Percentiles rank a stretch among this genome's conserved stretches.
phyloP scores from a whole-genome alignment of 257 asterid species.

The Nicotiana undulata region DNA sequence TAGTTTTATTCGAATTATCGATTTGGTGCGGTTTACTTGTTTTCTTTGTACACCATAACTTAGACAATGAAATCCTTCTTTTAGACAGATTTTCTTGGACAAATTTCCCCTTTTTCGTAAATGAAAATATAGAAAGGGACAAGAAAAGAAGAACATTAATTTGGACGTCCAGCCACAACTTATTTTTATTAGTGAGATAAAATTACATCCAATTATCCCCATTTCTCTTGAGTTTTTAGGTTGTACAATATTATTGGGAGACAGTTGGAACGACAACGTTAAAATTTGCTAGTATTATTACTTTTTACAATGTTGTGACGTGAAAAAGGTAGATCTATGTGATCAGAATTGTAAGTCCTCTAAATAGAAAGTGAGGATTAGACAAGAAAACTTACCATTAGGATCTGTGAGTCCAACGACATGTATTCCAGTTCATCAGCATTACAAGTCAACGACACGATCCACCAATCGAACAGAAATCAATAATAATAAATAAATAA shows the following conservation, averaged over 20 bases:
- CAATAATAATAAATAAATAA: neutral
- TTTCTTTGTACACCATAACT: too few relatives aligned
- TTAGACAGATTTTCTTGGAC: too few relatives aligned
- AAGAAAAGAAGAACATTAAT: too few relatives aligned
- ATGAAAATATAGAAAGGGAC: too few relatives aligned
- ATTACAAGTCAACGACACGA: neutral
- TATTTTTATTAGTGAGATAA: neutral
- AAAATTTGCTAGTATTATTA: neutral
- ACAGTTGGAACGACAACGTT: neutral
- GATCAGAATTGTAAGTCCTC: neutral
- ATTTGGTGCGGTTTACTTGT: too few relatives aligned
- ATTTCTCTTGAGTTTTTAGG: neutral
- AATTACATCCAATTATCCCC: neutral
- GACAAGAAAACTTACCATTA: slow-evolving; percentile 37
- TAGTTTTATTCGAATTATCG: too few relatives aligned
- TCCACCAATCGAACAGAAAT: neutral
- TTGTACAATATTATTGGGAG: neutral
- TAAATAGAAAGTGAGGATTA: neutral
- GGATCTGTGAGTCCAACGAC: slow-evolving; percentile 38
- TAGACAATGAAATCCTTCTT: too few relatives aligned
- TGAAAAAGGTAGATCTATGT: neutral
- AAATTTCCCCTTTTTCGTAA: too few relatives aligned
- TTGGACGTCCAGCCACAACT: too few relatives aligned
- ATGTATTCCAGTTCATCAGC: neutral
- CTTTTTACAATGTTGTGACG: neutral